Conservation (phyloP, 2,329 filamentous ascomycete genomes). For the Sarocladium brachiariae region DNA sequence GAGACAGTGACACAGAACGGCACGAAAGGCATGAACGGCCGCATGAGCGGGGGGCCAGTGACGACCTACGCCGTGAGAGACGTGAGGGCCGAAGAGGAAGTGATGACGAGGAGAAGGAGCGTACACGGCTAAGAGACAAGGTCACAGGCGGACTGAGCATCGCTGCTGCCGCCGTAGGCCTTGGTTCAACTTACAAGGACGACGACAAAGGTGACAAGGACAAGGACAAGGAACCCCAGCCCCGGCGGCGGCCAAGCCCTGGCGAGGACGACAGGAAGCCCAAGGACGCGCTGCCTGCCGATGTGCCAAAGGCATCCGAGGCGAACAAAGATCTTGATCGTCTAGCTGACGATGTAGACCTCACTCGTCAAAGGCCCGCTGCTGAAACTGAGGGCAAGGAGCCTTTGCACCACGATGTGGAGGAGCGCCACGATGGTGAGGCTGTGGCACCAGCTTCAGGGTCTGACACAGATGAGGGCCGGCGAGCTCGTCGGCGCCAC, state of each 20-base stretch:
- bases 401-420: slow-evolving; percentile 30
- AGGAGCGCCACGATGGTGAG: slow-evolving; percentile 30
- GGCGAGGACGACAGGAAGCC: slow-evolving; percentile 23
- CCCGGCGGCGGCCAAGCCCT: slow-evolving; percentile 21
- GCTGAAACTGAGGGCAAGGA: slow-evolving; percentile 17
- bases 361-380: background rate
- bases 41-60: slow-evolving; percentile 11
- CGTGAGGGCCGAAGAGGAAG: slow-evolving; percentile 23
- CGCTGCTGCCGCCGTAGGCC: slow-evolving; percentile 41
- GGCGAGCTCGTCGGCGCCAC: slow-evolving; percentile 29
- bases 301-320: background rate
- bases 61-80: slow-evolving; percentile 18
- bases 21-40: slow-evolving; percentile 15
- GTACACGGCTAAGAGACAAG: slow-evolving; percentile 40
- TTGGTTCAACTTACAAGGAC: slow-evolving; percentile 30
- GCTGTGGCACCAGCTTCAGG: slow-evolving; percentile 20
- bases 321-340: slow-evolving; percentile 1
- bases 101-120: slow-evolving; percentile 32
- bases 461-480: slow-evolving; percentile 36
- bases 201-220: slow-evolving; percentile 30
- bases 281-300: slow-evolving; percentile 8
- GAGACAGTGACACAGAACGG: slow-evolving; percentile 12
- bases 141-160: slow-evolving; percentile 40
- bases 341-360: background rate
- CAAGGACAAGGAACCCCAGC: slow-evolving; percentile 17